Evolutionary conservation across 75 land plant species (phyloP).

Genomic region (Selaginella tamariscina): DNA sequence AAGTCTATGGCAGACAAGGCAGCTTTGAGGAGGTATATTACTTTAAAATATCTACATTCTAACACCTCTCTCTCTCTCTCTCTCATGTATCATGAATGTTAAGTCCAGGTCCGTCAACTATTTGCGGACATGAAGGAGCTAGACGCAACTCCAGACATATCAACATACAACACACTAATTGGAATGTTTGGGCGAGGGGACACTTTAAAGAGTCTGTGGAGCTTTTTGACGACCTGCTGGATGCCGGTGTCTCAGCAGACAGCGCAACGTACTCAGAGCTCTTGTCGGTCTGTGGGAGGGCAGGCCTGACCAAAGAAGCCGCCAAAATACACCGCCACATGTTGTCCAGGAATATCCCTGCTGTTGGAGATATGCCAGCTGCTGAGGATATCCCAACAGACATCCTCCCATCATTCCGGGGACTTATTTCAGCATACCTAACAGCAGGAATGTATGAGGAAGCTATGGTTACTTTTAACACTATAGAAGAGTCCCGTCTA

Average conservation of each 20-base stretch:
- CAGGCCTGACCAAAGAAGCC: conserved; percentile 79
- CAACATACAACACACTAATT: conserved; percentile 80
- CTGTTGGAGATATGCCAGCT: conserved; percentile 49
- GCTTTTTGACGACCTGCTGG: conserved; percentile 87
- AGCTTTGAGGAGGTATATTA: too few species aligned
- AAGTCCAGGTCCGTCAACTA: conserved; percentile 66
- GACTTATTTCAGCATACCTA: conserved; percentile 75
- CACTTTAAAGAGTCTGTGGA: conserved; percentile 86
- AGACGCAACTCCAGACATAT: conserved; percentile 62
- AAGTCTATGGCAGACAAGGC: conserved; percentile 67
- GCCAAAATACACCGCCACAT: conserved; percentile 54
- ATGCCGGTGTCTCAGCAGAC: conserved; percentile 64
- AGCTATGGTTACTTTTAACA: conserved; percentile 67
- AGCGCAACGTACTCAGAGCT: conserved; percentile 84
- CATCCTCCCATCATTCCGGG: conserved; percentile 9
- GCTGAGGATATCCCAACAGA: conserved; percentile 1
- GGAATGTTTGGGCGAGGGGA: conserved; percentile 88
- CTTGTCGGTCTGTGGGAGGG: conserved; percentile 74
- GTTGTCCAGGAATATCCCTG: conserved; percentile 41
- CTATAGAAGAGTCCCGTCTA: conserved; percentile 65
- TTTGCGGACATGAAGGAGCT: conserved; percentile 91
- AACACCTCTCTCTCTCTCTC: too few species aligned
- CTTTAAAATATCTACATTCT: too few species aligned
- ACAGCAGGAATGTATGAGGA: conserved; percentile 82
- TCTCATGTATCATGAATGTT: too few species aligned